Base-by-base conservation (phyloP, 2,329 filamentous ascomycete species). In the Fusarium nanum region DNA sequence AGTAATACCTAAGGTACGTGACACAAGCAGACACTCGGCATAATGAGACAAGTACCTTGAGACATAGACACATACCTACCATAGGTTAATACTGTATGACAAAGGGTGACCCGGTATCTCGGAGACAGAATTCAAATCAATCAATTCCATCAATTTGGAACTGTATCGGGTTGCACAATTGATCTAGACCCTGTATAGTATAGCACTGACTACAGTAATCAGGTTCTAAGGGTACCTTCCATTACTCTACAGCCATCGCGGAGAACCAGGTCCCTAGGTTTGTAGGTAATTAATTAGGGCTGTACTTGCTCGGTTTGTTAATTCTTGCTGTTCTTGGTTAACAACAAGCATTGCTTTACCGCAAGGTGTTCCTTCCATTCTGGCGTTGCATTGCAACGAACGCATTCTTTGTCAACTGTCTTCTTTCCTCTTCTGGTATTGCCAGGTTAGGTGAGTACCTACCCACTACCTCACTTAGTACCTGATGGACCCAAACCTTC, bases 201-300 rank as follows among this genome's bases (percentile, higher is more conserved):
- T 59, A 42, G 30, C 32, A 44, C 41, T 45, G 28, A 34, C 34
- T 37, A 37, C 34, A 37, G 34, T 37, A 37, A n/a, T 9, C 40
- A 45, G 44, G n/a, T 44, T 48, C 42, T 28, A 14, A 45, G 40
- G 45, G 13, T 57, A 48, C 59, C 37, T 68, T 47, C 34, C 45
- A 27, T 61, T 67, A 40, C 20, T 40, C 55, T 50, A 41, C 61
- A 60, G 22, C 44, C 20, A 45, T 48, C 47, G 60, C 53, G 49
- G 60, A 30, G 46, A 46, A 27, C 41, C 55, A 34, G 16, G 32
- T 37, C 18, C 32, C 32, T n/a, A n/a, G n/a, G n/a, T 27, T 37
- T 18, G 8, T 10, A 37, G 34, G 34, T 37, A 25, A 34, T 66
- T 37, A 25, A 34, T 66, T 70, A 56, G 55, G 55, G 65, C 56